Base-by-base conservation (phyloP, 208 protist species). In the Leishmania tropica region DNA sequence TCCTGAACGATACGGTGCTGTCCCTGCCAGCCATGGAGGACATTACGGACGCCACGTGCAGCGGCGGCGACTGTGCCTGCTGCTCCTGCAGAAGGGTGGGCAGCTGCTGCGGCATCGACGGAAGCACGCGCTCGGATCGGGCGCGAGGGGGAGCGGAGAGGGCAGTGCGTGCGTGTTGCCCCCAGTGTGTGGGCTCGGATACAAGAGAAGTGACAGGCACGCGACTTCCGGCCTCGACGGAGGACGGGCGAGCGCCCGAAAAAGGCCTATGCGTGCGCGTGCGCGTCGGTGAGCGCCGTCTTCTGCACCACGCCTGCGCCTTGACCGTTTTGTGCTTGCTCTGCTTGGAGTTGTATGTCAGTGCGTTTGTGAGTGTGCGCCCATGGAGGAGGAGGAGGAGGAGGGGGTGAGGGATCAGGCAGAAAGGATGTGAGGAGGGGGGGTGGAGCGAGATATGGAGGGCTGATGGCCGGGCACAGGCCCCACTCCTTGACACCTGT, bases 41-140 rank as follows among this genome's bases (percentile, higher is more conserved):
- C 17, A 19, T 15, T 5, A 65, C 42, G 8, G 10, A n/a, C 4
- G 7, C 28, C 21, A 7, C 24, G 21, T 40, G 53, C 24, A 19
- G 3, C 53, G 56, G 40, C 37, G 37, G 17, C 13, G 31, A 51
- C 6, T n/a, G 56, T 1, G 37, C 54, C 35, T 35, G 53, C 68
- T 31, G 28, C 28, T 35, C 35, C 7, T n/a, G 56, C 42, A 62
- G 47, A 48, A 80, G 76, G 17, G 7, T 15, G 40, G 76, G 76
- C n/a, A 80, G 76, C 35, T 70, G 31, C 62, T 73, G 45, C 60
- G 76, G 42, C 76, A 80, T 79, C 58, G 73, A 11, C 35, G 35
- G 3, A 21, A 53, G 42, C 24, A 10, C 35, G 5, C 0, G 11
- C 24, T 4, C 56, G 24, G 24, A 62, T 62, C 56, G 28, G 28